Conservation (phyloP, 306 rosid genomes). For the Malus asiatica region DNA sequence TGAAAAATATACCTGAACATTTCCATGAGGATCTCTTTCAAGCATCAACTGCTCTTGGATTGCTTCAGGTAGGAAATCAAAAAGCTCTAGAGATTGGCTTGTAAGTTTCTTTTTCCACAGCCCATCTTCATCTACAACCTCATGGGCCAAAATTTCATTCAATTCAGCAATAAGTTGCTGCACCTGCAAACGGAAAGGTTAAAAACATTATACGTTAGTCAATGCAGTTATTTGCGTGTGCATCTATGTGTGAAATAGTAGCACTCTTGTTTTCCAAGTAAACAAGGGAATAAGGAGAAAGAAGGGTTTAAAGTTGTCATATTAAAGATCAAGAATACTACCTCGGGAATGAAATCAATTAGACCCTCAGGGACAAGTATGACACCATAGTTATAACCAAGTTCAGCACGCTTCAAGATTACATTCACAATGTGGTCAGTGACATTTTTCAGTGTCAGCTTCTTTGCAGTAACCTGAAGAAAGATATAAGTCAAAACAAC, state of each 20-base stretch:
- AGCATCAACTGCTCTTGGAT: constrained; percentile 98
- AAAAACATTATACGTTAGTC: constrained; percentile 11
- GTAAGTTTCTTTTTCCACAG: constrained; percentile 88
- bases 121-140: constrained; percentile 73
- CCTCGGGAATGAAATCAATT: constrained; percentile 99
- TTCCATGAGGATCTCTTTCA: constrained; percentile 99
- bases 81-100: constrained; percentile 70
- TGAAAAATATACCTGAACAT: constrained; percentile 67
- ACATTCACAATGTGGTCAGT: constrained; percentile 87
- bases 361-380: constrained; percentile 97
- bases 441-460: constrained; percentile 86
- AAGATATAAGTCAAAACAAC: no score
- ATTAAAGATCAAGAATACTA: constrained; percentile 27
- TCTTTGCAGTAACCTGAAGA: constrained; percentile 89
- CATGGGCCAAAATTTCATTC: constrained; percentile 89
- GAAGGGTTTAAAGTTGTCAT: neutral
- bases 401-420: constrained; percentile 63
- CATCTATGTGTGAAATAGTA: neutral
- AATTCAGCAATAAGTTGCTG: constrained; percentile 89
- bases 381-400: constrained; percentile 83
- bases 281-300: neutral
- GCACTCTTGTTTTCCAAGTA: neutral
- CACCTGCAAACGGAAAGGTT: constrained; percentile 52
- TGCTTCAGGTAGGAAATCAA: constrained; percentile 86
- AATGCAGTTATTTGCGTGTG: neutral